Conservation (phyloP, 2,329 filamentous ascomycete species). For the Chalaropsis thielavioides region DNA sequence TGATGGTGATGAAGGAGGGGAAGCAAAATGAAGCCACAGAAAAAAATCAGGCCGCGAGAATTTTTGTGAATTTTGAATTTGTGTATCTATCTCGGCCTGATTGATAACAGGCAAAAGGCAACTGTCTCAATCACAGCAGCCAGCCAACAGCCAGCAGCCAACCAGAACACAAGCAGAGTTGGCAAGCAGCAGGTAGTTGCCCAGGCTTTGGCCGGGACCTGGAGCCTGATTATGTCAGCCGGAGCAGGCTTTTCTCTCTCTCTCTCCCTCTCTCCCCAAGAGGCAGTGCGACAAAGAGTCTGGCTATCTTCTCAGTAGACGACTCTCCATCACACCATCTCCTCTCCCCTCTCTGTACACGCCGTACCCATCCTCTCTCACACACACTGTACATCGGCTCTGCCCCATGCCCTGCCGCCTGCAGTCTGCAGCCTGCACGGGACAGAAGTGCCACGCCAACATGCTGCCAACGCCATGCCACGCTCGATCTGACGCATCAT, state of each 20-base stretch:
- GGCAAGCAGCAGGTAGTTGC: neutral
- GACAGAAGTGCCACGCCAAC: neutral
- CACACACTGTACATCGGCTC: neutral
- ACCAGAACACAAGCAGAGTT: neutral
- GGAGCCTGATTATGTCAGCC: constrained; percentile 6
- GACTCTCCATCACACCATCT: neutral
- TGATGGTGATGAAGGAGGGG: too few relatives aligned
- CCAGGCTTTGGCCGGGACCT: neutral
- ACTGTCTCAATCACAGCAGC: neutral
- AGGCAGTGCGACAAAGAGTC: neutral
- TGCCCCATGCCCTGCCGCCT: neutral
- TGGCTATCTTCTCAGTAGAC: too few relatives aligned
- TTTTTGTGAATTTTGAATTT: neutral
- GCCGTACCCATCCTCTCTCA: neutral
- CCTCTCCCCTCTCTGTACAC: neutral
- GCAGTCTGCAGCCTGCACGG: neutral
- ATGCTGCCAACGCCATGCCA: constrained; percentile 1
- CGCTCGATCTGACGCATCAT: neutral
- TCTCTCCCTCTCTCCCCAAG: neutral
- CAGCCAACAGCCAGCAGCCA: neutral
- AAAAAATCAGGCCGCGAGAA: neutral
- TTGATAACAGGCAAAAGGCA: neutral
- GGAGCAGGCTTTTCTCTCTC: neutral
- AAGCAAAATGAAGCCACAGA: too few relatives aligned
- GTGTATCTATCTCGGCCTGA: constrained; percentile 2